Percentiles rank a stretch among this genome's conserved stretches.
These are phyloP conservation scores for Ustilago shanxiensis DNA, from an alignment of 1,284 basidiomycete genomes.

Conservation along the genomic window DNA sequence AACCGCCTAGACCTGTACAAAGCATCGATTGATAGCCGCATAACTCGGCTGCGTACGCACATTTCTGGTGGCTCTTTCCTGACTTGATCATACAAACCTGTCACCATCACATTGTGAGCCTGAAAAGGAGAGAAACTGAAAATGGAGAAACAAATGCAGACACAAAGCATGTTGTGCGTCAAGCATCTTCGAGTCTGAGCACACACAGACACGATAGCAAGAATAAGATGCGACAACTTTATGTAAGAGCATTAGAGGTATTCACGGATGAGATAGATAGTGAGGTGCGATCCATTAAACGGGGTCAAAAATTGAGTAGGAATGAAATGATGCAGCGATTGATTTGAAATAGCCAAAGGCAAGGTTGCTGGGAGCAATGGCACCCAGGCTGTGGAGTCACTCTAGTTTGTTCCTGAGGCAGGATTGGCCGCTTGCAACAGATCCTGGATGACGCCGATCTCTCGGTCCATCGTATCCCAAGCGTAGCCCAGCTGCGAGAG, in stretches of 20 bases:
- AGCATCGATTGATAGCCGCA: background rate
- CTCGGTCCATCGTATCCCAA: constrained; percentile 58
- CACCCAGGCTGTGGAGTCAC: background rate
- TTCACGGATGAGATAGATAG: background rate
- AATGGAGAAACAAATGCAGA: no score
- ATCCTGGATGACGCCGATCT: constrained; percentile 60
- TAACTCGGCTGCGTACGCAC: background rate
- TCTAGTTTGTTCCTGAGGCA: background rate
- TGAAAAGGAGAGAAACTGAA: background rate
- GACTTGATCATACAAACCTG: background rate
- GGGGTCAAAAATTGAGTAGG: background rate
- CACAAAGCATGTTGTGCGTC: background rate
- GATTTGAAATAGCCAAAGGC: background rate
- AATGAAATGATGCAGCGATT: background rate
- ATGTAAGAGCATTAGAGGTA: constrained; percentile 7
- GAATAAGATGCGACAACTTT: background rate
- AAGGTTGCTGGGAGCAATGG: background rate
- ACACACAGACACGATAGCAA: background rate
- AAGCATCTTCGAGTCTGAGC: background rate
- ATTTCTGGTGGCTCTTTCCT: no score
- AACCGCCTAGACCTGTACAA: constrained; percentile 18
- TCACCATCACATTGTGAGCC: background rate
- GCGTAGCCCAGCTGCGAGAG: constrained; percentile 66
- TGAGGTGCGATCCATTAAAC: background rate
- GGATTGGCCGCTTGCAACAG: constrained; percentile 32